Evolutionary conservation across 805 yeast genomes (phyloP).

Genomic region (Saccharomycopsis guyanensis): DNA sequence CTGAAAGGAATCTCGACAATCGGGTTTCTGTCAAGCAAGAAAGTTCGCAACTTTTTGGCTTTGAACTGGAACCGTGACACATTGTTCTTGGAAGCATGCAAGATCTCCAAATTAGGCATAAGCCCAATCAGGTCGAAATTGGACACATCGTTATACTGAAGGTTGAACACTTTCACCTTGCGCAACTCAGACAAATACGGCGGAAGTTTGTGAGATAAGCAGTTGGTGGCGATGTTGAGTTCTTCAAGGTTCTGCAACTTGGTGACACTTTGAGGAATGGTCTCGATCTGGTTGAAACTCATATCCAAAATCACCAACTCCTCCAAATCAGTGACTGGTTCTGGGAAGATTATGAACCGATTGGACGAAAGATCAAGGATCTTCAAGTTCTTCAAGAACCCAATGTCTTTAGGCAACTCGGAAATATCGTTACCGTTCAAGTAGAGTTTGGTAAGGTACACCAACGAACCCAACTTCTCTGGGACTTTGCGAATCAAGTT

Average conservation of each 20-base stretch:
- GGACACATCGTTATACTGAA: slow-evolving; percentile 58
- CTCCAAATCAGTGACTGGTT: slow-evolving; percentile 50
- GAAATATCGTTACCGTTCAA: slow-evolving; percentile 71
- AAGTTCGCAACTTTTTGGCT: slow-evolving; percentile 53
- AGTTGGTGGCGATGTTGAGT: slow-evolving; percentile 70
- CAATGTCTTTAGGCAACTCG: slow-evolving; percentile 53
- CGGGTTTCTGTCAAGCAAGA: slow-evolving; percentile 78
- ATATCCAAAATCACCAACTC: slow-evolving; percentile 63
- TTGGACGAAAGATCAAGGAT: slow-evolving; percentile 77
- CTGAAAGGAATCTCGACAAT: slow-evolving; percentile 57
- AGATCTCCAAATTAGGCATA: slow-evolving; percentile 58
- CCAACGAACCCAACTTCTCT: slow-evolving; percentile 41
- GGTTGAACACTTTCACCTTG: slow-evolving; percentile 62
- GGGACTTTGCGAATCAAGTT: slow-evolving; percentile 67
- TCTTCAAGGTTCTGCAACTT: slow-evolving; percentile 54
- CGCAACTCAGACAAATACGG: slow-evolving; percentile 42
- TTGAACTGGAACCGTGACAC: slow-evolving; percentile 62
- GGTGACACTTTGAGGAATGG: slow-evolving; percentile 55
- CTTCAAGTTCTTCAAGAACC: slow-evolving; percentile 45
- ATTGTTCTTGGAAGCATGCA: slow-evolving; percentile 66
- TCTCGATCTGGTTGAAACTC: slow-evolving; percentile 66
- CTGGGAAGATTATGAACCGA: slow-evolving; percentile 54
- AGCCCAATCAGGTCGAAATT: slow-evolving; percentile 39
- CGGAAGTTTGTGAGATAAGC: slow-evolving; percentile 46
- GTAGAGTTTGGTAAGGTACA: slow-evolving; percentile 49